Percentiles rank a stretch among this genome's conserved stretches.
Conservation (phyloP, 2,329 filamentous ascomycete genomes). For the Ophiosphaerella korrae region DNA sequence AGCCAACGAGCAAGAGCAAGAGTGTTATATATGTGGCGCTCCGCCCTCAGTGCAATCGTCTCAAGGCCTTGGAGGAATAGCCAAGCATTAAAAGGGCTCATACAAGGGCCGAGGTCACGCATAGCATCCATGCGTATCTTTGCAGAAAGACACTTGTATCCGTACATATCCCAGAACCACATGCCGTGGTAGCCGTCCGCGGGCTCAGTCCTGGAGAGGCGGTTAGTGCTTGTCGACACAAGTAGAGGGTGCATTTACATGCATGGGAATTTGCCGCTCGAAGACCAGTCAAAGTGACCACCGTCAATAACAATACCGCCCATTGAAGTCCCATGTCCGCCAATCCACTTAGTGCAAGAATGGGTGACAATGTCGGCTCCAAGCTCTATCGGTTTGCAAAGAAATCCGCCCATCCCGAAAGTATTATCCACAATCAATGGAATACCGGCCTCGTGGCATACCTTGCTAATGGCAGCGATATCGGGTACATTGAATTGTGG, state of each 20-base stretch:
- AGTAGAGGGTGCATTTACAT: constrained; percentile 9
- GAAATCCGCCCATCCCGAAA: constrained; percentile 31
- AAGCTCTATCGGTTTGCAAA: constrained; percentile 22
- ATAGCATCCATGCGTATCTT: constrained; percentile 32
- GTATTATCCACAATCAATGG: constrained; percentile 35
- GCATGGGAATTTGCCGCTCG: constrained; percentile 25
- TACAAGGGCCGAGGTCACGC: constrained; percentile 28
- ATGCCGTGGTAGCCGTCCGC: constrained; percentile 31
- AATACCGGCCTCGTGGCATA: constrained; percentile 24
- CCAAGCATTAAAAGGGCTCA: constrained; percentile 30
- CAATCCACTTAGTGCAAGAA: constrained; percentile 38
- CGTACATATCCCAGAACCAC: constrained; percentile 32
- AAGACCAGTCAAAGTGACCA: constrained; percentile 33
- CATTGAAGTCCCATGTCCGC: constrained; percentile 36
- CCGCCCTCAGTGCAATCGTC: constrained; percentile 26
- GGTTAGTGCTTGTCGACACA: background rate
- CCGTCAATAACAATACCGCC: constrained; percentile 35
- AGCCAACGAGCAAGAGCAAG: constrained; percentile 29
- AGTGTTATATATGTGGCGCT: constrained; percentile 30
- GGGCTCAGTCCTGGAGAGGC: constrained; percentile 12
- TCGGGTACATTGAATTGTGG: constrained; percentile 29
- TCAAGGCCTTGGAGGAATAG: constrained; percentile 32
- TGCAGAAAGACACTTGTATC: constrained; percentile 19
- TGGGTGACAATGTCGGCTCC: constrained; percentile 36
- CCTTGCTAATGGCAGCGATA: constrained; percentile 21